Conservation (phyloP, 495 filamentous ascomycete species). For the Podospora pseudocomata region DNA sequence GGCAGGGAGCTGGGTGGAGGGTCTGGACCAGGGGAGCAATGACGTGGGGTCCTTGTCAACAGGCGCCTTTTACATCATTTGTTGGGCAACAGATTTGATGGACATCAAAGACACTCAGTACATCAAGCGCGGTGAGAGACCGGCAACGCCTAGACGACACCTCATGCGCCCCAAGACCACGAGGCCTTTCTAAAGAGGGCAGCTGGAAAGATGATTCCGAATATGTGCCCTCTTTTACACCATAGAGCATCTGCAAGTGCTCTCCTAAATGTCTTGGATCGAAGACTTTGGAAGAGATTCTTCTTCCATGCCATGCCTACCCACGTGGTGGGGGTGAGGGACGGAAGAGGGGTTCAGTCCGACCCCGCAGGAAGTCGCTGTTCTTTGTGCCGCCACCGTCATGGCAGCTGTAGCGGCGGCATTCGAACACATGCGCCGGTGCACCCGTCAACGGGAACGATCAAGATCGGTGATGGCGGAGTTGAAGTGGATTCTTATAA, state of each 20-base stretch:
- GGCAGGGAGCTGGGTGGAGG: slow-evolving; percentile 7
- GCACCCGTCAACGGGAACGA: too few relatives aligned
- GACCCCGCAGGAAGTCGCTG: neutral
- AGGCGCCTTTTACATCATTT: slow-evolving; percentile 9
- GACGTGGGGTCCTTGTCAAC: slow-evolving; percentile 16
- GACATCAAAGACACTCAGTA: neutral
- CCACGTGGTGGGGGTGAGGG: slow-evolving; percentile 14
- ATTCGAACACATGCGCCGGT: too few relatives aligned
- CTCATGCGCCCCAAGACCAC: neutral
- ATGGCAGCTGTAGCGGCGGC: too few relatives aligned
- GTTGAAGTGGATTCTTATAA: too few relatives aligned
- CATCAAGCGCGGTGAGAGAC: neutral
- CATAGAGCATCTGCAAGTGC: neutral
- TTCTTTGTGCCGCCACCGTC: neutral
- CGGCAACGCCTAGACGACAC: neutral
- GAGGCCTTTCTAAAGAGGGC: neutral
- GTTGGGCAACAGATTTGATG: slow-evolving; percentile 1
- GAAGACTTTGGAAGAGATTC: neutral
- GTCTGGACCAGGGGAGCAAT: slow-evolving; percentile 9
- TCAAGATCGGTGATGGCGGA: too few relatives aligned
- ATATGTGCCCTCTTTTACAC: neutral
- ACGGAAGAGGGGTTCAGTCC: slow-evolving; percentile 2
- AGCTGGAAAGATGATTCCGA: neutral
- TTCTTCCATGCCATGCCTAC: slow-evolving; percentile 4
- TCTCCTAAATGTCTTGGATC: slow-evolving; percentile 4